phyloP scores from a whole-genome alignment of 2,329 filamentous ascomycete species.

The Hysterium pulicare region DNA sequence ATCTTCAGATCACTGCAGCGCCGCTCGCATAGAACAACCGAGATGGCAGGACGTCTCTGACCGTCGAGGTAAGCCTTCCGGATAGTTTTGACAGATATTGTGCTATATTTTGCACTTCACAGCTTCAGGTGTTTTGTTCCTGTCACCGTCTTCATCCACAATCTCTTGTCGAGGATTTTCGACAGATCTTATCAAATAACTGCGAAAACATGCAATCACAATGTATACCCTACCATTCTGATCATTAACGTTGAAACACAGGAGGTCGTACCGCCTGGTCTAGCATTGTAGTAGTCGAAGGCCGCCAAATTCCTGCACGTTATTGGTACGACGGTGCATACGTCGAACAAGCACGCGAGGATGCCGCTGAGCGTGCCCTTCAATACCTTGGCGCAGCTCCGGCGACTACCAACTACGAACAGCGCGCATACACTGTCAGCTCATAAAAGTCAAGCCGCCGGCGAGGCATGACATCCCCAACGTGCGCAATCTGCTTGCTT shows the following conservation, averaged over 20 bases:
- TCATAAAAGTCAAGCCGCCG: background rate
- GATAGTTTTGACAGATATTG: too few relatives aligned
- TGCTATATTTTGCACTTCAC: background rate
- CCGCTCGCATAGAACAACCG: slow-evolving; percentile 21
- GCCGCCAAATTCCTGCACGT: slow-evolving; percentile 24
- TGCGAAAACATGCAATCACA: background rate
- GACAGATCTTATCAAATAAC: background rate
- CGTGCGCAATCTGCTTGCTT: background rate
- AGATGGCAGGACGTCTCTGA: slow-evolving; percentile 36
- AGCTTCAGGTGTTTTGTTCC: background rate
- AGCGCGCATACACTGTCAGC: background rate
- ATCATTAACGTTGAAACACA: slow-evolving; percentile 7
- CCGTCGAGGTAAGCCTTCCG: slow-evolving; percentile 28
- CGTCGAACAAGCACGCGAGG: slow-evolving; percentile 33
- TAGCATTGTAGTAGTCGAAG: slow-evolving; percentile 25
- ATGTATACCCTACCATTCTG: too few relatives aligned
- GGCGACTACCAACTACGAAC: background rate
- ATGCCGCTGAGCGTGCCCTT: slow-evolving; percentile 28
- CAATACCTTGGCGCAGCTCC: slow-evolving; percentile 1
- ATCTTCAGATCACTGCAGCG: slow-evolving; percentile 30
- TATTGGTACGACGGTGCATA: slow-evolving; percentile 37
- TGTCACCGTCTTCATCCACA: background rate
- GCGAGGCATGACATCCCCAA: background rate
- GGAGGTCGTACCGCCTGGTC: slow-evolving; percentile 39
- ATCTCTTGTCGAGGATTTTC: background rate